These are phyloP conservation scores for Crithidia sp. DNA, from an alignment of 208 protist species.

Conservation along the genomic window DNA sequence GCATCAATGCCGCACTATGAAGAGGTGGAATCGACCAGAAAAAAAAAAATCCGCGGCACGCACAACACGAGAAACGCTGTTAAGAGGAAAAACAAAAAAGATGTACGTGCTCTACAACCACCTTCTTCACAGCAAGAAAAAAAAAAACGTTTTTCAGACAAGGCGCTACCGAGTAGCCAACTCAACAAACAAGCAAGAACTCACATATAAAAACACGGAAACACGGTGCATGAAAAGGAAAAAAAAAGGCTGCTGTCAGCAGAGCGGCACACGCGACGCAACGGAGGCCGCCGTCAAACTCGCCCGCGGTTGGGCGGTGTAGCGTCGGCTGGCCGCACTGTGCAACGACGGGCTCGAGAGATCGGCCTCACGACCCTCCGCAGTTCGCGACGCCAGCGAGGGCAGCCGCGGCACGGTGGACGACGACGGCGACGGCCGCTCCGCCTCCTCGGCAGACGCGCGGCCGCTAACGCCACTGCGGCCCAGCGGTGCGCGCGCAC, in stretches of 20 bases:
- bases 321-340: not conserved
- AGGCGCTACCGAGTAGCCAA: too few relatives aligned
- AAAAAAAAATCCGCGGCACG: too few relatives aligned
- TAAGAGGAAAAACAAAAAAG: too few relatives aligned
- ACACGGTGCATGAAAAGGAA: not conserved
- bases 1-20: too few relatives aligned
- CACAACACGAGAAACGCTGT: too few relatives aligned
- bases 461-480: not conserved
- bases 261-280: not conserved
- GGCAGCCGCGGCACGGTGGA: not conserved
- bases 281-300: conserved; percentile 5
- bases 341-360: not conserved
- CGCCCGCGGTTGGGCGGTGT: not conserved
- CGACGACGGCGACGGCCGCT: not conserved
- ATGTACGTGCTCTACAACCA: too few relatives aligned
- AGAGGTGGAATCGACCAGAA: too few relatives aligned
- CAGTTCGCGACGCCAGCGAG: not conserved
- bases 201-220: not conserved
- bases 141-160: not conserved
- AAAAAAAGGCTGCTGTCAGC: not conserved
- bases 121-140: too few relatives aligned
- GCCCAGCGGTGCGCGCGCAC: not conserved
- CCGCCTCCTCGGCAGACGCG: not conserved
- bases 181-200: too few relatives aligned
- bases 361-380: not conserved